These are phyloP conservation scores for Penicillium janthinellum DNA, from an alignment of 2,329 filamentous ascomycete species.

Conservation along the genomic window DNA sequence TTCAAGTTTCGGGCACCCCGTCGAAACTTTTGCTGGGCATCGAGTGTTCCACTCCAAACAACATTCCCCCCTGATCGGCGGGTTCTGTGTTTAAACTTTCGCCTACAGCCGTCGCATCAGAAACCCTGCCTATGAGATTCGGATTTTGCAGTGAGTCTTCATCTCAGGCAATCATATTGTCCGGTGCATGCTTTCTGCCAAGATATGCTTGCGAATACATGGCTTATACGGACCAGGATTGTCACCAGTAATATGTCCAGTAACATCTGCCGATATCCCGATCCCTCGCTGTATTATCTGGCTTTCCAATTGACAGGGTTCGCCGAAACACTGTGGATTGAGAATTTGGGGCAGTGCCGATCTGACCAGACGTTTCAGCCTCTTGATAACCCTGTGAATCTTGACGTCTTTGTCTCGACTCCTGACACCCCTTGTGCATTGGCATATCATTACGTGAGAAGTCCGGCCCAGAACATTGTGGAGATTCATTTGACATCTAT, in stretches of 20 bases:
- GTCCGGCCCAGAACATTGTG: background rate
- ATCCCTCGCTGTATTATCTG: background rate
- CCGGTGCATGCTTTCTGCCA: slow-evolving; percentile 3
- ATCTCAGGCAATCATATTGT: slow-evolving; percentile 2
- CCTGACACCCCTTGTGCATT: background rate
- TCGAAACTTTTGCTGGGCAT: background rate
- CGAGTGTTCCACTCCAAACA: slow-evolving; percentile 11
- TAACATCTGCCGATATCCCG: background rate
- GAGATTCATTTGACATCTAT: background rate
- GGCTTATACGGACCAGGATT: background rate
- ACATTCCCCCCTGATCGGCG: slow-evolving; percentile 18
- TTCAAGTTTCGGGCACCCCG: background rate
- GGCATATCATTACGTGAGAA: background rate
- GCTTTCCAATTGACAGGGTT: background rate
- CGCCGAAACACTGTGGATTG: background rate
- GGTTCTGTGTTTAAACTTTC: slow-evolving; percentile 14
- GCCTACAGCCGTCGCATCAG: slow-evolving; percentile 3
- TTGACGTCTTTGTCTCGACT: background rate
- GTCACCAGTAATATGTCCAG: background rate
- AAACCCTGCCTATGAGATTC: slow-evolving; percentile 11
- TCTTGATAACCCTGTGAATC: slow-evolving; percentile 5
- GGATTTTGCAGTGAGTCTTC: background rate
- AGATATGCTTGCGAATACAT: slow-evolving; percentile 1
- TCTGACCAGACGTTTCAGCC: slow-evolving; percentile 14
- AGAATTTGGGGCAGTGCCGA: slow-evolving; percentile 7